Evolutionary conservation across 768 basidiomycete species (phyloP).

Genomic region (Termitomyces sp.): DNA sequence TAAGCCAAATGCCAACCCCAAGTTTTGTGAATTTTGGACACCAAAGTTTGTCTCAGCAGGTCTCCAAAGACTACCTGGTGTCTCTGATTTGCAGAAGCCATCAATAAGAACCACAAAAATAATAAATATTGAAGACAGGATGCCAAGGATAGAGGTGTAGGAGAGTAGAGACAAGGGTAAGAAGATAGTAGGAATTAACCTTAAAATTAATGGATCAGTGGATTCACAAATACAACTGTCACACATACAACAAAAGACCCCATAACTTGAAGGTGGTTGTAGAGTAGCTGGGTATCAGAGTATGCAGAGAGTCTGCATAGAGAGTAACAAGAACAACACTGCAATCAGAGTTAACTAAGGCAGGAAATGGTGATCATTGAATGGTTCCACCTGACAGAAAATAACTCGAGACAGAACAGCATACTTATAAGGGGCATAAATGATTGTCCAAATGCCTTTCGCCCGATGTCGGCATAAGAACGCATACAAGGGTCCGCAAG

Average conservation of each 20-base stretch:
- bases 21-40: slow-evolving; percentile 47
- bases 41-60: slow-evolving; percentile 67
- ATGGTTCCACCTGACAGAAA: slow-evolving; percentile 64
- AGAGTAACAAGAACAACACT: slow-evolving; percentile 88
- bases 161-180: slow-evolving; percentile 85
- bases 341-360: background rate
- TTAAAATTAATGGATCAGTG: slow-evolving; percentile 25
- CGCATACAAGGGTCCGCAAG: slow-evolving; percentile 62
- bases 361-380: slow-evolving; percentile 2
- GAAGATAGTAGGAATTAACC: slow-evolving; percentile 81
- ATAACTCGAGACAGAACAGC: slow-evolving; percentile 86
- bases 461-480: slow-evolving; percentile 88
- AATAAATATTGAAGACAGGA: slow-evolving; percentile 73
- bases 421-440: slow-evolving; percentile 62
- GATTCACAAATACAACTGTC: background rate
- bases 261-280: slow-evolving; percentile 72
- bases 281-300: slow-evolving; percentile 65
- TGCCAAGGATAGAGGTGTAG: slow-evolving; percentile 84
- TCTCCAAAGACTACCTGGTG: slow-evolving; percentile 79
- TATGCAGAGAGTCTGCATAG: slow-evolving; percentile 82
- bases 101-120: slow-evolving; percentile 79
- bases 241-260: slow-evolving; percentile 64
- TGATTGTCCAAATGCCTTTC: slow-evolving; percentile 80
- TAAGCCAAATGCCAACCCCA: slow-evolving; percentile 83
- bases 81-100: slow-evolving; percentile 66